Evolutionary conservation across 2,329 filamentous ascomycete species (phyloP).

Genomic region (Drechslerella coelobrocha): DNA sequence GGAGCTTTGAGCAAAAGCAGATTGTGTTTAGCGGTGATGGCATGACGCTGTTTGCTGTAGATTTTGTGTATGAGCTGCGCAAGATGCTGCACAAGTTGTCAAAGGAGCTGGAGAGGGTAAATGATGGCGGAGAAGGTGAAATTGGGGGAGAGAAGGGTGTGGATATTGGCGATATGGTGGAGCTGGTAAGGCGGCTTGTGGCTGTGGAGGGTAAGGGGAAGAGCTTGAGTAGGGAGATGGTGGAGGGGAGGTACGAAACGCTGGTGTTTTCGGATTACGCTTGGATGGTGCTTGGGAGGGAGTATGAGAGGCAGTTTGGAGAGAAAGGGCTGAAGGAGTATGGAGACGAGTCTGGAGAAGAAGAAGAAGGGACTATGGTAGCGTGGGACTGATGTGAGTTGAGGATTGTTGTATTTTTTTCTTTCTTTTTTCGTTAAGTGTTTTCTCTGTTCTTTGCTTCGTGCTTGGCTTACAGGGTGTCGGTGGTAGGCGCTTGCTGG

Average conservation of each 20-base stretch:
- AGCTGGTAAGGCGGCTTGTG: constrained; percentile 41
- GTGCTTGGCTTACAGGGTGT: not conserved
- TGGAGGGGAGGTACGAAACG: constrained; percentile 38
- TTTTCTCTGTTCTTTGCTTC: too few relatives aligned
- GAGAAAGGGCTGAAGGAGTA: constrained; percentile 43
- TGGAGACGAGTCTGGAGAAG: constrained; percentile 20
- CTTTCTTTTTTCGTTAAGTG: not conserved
- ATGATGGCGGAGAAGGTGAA: not conserved
- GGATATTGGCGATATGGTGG: constrained; percentile 46
- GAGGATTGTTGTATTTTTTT: not conserved
- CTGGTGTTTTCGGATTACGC: constrained; percentile 47
- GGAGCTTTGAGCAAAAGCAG: constrained; percentile 68
- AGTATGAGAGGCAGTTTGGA: constrained; percentile 46
- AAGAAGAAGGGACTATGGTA: constrained; percentile 7
- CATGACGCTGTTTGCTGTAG: constrained; percentile 67
- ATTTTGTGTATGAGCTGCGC: constrained; percentile 71
- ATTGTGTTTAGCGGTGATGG: constrained; percentile 68
- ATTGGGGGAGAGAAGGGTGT: constrained; percentile 13
- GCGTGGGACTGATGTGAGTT: constrained; percentile 35
- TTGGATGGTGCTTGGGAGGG: constrained; percentile 33
- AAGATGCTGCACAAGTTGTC: constrained; percentile 60
- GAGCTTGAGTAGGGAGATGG: constrained; percentile 23
- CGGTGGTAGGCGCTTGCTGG: not conserved
- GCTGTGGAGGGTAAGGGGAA: constrained; percentile 45
- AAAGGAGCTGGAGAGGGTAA: constrained; percentile 18